A percentile compares a stretch with the other conserved stretches of the same genome.
Evolutionary conservation across 176 grass and related monocot species (phyloP).

Genomic region (Themeda triandra): DNA sequence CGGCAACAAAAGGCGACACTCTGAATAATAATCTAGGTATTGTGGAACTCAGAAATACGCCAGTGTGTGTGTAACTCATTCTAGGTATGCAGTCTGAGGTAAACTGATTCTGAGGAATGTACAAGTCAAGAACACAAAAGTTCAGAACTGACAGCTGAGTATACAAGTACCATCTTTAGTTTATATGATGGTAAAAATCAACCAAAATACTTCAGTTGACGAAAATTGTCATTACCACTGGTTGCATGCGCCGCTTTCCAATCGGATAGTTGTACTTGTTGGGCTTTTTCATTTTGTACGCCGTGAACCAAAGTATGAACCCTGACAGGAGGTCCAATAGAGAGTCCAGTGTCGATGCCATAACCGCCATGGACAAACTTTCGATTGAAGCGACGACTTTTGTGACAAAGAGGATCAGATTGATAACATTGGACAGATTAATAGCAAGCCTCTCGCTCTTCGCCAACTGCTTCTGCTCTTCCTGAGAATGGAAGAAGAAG

Average conservation of each 20-base stretch:
- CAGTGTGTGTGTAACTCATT: too few species aligned
- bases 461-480: constrained; percentile 61
- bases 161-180: neutral
- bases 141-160: neutral
- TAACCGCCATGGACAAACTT: constrained; percentile 75
- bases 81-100: too few species aligned
- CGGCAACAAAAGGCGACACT: neutral
- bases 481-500: constrained; percentile 35
- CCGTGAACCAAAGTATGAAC: constrained; percentile 85
- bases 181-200: neutral
- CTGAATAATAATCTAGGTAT: too few species aligned
- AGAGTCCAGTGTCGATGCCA: constrained; percentile 89
- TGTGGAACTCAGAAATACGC: too few species aligned
- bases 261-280: constrained; percentile 92
- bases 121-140: neutral
- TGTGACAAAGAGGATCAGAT: constrained; percentile 73
- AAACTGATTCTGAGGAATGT: too few species aligned
- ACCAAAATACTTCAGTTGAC: neutral
- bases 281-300: constrained; percentile 81
- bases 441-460: constrained; percentile 69
- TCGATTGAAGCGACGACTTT: constrained; percentile 73
- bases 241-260: constrained; percentile 94
- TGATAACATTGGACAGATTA: constrained; percentile 66
- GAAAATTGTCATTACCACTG: constrained; percentile 61
- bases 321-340: constrained; percentile 88